Conservation (phyloP, 352 stramenopile genomes). For the Phytophthora crassamura region DNA sequence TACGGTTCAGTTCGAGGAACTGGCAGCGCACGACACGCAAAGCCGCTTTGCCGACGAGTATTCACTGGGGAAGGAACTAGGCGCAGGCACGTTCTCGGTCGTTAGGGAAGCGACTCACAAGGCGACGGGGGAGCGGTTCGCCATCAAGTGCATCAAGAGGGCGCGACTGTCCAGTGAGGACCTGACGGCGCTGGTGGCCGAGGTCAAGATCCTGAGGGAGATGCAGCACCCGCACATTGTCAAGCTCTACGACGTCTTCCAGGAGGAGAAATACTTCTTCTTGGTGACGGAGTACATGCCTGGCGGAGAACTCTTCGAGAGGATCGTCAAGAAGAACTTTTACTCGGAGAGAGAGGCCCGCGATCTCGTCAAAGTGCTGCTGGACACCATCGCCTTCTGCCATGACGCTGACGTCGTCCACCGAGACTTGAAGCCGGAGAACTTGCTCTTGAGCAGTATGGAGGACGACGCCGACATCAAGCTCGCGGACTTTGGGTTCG, state of each 20-base stretch:
- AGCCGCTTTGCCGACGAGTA: conserved; percentile 73
- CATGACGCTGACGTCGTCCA: conserved; percentile 91
- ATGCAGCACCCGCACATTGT: conserved; percentile 92
- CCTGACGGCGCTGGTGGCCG: conserved; percentile 77
- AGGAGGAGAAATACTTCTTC: conserved; percentile 95
- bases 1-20: conserved; percentile 44
- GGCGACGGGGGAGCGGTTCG: conserved; percentile 52
- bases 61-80: conserved; percentile 71
- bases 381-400: conserved; percentile 87
- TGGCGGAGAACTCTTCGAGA: conserved; percentile 86
- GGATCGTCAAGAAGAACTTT: conserved; percentile 90
- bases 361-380: conserved; percentile 80
- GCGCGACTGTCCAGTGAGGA: conserved; percentile 69
- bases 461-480: conserved; percentile 86
- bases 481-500: conserved; percentile 85
- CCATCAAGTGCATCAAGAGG: conserved; percentile 92
- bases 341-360: conserved; percentile 84
- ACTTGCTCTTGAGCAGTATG: conserved; percentile 89
- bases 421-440: conserved; percentile 97
- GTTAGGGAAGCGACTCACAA: conserved; percentile 68
- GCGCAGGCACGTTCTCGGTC: conserved; percentile 74
- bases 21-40: conserved; percentile 23
- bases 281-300: conserved; percentile 97
- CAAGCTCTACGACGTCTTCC: conserved; percentile 91
- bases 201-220: conserved; percentile 80